phyloP scores from a whole-genome alignment of 352 stramenopile genomes.

The Pythium utonaiense region DNA sequence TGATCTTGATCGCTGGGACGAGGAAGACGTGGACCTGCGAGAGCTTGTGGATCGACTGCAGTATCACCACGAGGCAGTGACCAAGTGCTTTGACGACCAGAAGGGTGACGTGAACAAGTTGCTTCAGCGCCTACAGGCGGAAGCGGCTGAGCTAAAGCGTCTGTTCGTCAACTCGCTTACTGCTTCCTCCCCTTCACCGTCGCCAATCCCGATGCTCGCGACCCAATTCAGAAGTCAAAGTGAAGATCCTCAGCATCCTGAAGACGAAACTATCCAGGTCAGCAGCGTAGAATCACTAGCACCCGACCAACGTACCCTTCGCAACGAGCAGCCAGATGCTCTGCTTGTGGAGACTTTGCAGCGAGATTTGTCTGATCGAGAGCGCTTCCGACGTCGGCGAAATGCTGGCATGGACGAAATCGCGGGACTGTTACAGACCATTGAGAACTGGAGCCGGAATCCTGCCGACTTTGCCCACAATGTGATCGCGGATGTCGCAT shows the following conservation, averaged over 20 bases:
- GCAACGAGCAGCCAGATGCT: neutral
- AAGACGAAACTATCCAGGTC: neutral
- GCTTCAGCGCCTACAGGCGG: conserved; percentile 61
- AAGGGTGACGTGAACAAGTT: conserved; percentile 59
- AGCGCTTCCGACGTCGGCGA: conserved; percentile 8
- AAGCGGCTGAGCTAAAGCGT: conserved; percentile 63
- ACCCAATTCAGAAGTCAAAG: neutral
- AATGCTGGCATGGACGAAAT: conserved; percentile 6
- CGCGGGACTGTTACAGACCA: conserved; percentile 22
- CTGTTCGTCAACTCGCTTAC: conserved; percentile 54
- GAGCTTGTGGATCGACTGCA: conserved; percentile 74
- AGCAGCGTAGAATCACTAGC: neutral
- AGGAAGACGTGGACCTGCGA: conserved; percentile 71
- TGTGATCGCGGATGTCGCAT: conserved; percentile 33
- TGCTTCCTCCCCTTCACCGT: conserved; percentile 15
- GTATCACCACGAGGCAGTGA: conserved; percentile 71
- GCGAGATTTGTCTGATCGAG: conserved; percentile 13
- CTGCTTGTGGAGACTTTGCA: conserved; percentile 21
- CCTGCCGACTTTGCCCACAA: conserved; percentile 27
- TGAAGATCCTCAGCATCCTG: conserved; percentile 1
- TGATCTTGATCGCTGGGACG: conserved; percentile 62
- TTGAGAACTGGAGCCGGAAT: conserved; percentile 38
- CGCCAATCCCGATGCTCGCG: neutral
- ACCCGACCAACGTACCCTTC: neutral
- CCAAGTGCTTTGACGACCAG: conserved; percentile 72